Evolutionary conservation across 768 basidiomycete genomes (phyloP).

Genomic region (Termitomyces sp.): DNA sequence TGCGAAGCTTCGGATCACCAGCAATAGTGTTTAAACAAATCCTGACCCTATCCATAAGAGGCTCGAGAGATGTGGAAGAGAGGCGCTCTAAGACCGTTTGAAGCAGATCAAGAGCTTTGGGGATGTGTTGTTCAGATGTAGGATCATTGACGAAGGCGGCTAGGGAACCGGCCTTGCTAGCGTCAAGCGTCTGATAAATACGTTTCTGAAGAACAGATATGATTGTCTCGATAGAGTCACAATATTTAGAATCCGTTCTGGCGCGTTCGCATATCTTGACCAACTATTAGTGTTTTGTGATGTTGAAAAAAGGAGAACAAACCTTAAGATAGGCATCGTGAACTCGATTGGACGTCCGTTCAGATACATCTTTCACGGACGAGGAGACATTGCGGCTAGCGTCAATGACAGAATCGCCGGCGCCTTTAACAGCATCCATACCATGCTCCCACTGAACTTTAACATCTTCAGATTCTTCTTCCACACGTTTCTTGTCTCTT

Average conservation of each 20-base stretch:
- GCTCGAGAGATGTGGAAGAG: constrained; percentile 45
- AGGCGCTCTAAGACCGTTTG: constrained; percentile 47
- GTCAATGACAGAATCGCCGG: constrained; percentile 53
- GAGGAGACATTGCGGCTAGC: constrained; percentile 36
- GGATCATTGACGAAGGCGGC: constrained; percentile 56
- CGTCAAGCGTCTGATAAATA: constrained; percentile 46
- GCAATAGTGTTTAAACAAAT: constrained; percentile 42
- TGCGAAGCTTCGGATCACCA: constrained; percentile 44
- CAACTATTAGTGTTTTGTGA: not conserved
- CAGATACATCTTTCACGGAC: constrained; percentile 36
- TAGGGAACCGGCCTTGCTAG: constrained; percentile 41
- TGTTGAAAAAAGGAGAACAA: not conserved
- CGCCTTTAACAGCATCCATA: constrained; percentile 59
- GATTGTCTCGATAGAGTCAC: constrained; percentile 48
- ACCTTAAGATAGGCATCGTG: constrained; percentile 52
- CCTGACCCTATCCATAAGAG: constrained; percentile 35
- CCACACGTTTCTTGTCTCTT: constrained; percentile 40
- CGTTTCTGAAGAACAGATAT: constrained; percentile 55
- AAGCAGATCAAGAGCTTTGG: constrained; percentile 43
- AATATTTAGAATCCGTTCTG: constrained; percentile 55
- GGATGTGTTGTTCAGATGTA: constrained; percentile 56
- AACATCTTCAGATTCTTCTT: constrained; percentile 40
- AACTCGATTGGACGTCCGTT: constrained; percentile 36
- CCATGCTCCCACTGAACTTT: constrained; percentile 57
- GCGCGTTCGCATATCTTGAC: constrained; percentile 58